A percentile compares a stretch with the other conserved stretches of the same genome.
phyloP scores from a whole-genome alignment of 2,329 filamentous ascomycete genomes.

The Fusarium virguliforme region DNA sequence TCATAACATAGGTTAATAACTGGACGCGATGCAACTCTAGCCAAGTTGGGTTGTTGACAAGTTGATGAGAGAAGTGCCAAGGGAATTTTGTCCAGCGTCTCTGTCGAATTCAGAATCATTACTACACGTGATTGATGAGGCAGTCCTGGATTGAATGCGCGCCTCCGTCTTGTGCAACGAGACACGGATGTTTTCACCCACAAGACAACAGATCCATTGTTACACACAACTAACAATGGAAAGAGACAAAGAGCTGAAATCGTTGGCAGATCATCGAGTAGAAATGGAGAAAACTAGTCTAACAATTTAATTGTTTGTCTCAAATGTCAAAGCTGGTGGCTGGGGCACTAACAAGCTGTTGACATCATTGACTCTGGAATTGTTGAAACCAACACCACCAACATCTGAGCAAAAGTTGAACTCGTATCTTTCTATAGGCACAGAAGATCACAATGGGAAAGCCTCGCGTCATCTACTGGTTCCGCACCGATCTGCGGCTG shows the following conservation, averaged over 20 bases:
- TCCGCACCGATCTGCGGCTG: slow-evolving; percentile 82
- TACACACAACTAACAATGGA: background rate
- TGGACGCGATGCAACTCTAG: background rate
- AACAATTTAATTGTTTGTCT: slow-evolving; percentile 17
- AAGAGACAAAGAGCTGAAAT: background rate
- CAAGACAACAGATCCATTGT: background rate
- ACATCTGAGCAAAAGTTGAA: background rate
- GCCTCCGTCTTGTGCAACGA: background rate
- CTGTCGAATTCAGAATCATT: background rate
- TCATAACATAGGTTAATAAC: background rate
- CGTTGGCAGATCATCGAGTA: background rate
- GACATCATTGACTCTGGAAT: slow-evolving; percentile 50
- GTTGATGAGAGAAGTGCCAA: background rate
- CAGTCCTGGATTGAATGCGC: background rate
- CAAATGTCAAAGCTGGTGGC: slow-evolving; percentile 34
- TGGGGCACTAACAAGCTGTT: slow-evolving; percentile 37
- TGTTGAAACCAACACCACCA: slow-evolving; percentile 6
- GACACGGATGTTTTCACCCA: background rate
- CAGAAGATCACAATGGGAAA: slow-evolving; percentile 51
- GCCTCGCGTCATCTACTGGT: slow-evolving; percentile 79
- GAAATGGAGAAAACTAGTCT: background rate
- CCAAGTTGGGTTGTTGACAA: background rate
- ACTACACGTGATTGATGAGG: background rate
- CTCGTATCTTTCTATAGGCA: background rate
- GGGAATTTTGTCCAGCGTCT: background rate